Evolutionary conservation across 345 rosid species (phyloP).

Genomic region (Gossypium sturtianum): DNA sequence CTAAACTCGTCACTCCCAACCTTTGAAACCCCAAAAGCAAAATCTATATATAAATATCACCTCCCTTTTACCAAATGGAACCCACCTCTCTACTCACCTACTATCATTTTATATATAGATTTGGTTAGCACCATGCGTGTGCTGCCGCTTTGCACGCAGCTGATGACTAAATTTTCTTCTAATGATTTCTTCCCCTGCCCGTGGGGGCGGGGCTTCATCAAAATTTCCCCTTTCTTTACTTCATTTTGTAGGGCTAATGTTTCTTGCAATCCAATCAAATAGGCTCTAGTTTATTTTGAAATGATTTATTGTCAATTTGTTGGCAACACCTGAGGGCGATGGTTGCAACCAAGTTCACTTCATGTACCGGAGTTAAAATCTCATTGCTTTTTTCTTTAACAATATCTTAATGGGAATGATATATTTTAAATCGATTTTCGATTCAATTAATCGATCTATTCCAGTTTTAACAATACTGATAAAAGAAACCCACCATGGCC

Average conservation of each 20-base stretch:
- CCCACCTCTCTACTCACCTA: neutral
- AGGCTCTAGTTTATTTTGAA: neutral
- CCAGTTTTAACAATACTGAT: too few relatives aligned
- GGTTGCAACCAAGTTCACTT: too few relatives aligned
- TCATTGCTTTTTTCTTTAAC: too few relatives aligned
- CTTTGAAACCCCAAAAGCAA: neutral
- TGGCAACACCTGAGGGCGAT: too few relatives aligned
- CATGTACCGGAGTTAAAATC: too few relatives aligned
- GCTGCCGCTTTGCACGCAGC: neutral
- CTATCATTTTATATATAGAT: neutral
- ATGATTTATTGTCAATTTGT: too few relatives aligned
- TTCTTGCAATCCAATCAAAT: neutral
- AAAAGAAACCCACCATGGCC: too few relatives aligned
- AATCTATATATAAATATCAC: neutral
- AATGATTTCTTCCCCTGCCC: neutral
- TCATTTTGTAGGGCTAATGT: neutral
- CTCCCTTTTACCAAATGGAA: neutral
- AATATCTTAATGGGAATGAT: too few relatives aligned
- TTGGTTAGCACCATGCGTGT: neutral
- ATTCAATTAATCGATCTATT: too few relatives aligned
- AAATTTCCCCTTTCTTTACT: neutral
- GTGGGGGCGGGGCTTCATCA: neutral
- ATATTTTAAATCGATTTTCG: too few relatives aligned
- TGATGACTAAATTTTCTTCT: neutral
- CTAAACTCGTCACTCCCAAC: neutral